A percentile compares a stretch with the other conserved stretches of the same genome.
These are phyloP conservation scores for Mimosa bimucronata DNA, from an alignment of 306 rosid genomes.

Conservation along the genomic window DNA sequence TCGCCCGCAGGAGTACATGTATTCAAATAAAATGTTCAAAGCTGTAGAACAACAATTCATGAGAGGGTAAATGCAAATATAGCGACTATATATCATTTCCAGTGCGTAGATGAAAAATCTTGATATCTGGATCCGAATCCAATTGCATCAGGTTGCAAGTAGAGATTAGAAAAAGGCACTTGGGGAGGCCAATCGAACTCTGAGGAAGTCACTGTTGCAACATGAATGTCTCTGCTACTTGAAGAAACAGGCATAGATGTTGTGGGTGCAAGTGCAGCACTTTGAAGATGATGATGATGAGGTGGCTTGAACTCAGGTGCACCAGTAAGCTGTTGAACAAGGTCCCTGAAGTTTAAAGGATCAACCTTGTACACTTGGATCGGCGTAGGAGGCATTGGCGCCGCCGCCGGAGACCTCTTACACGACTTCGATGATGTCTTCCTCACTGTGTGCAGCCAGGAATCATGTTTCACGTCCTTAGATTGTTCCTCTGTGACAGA, in stretches of 20 bases:
- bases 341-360: conserved; percentile 66
- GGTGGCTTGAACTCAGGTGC: conserved; percentile 56
- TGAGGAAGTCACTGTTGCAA: background rate
- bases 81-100: conserved; percentile 47
- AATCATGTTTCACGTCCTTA: conserved; percentile 12
- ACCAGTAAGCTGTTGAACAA: conserved; percentile 82
- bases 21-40: no score
- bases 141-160: conserved; percentile 36
- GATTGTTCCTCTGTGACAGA: conserved; percentile 36
- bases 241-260: conserved; percentile 24
- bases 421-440: conserved; percentile 58
- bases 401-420: conserved; percentile 65
- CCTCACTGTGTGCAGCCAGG: conserved; percentile 50
- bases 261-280: background rate
- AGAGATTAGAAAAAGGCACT: conserved; percentile 29
- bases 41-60: conserved; percentile 41
- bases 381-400: conserved; percentile 50
- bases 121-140: conserved; percentile 30
- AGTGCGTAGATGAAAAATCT: conserved; percentile 22
- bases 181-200: conserved; percentile 1
- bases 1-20: no score
- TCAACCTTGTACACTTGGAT: conserved; percentile 75
- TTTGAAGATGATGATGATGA: conserved; percentile 45
- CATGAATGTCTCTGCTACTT: background rate
- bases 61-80: conserved; percentile 50